These are phyloP conservation scores for Hanseniaspora guilliermondii DNA, from an alignment of 805 yeast genomes.

Conservation along the genomic window DNA sequence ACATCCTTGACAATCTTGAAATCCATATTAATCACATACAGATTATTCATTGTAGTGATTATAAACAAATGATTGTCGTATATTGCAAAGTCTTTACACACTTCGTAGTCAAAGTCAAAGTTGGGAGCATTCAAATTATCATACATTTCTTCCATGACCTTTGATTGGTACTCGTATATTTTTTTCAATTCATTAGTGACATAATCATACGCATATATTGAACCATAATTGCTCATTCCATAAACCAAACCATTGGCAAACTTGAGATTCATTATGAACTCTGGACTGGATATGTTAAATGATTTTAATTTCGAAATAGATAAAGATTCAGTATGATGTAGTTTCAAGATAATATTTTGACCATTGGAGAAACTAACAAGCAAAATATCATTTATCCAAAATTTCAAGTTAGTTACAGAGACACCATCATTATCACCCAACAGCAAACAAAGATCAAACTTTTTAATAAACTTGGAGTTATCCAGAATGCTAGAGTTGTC, in stretches of 20 bases:
- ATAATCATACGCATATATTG: neutral
- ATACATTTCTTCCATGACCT: neutral
- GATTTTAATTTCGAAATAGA: neutral
- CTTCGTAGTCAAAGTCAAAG: neutral
- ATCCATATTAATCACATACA: conserved; percentile 3
- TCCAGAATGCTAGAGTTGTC: neutral
- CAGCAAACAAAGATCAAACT: neutral
- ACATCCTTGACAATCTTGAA: neutral
- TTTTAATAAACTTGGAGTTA: neutral
- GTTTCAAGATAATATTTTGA: neutral
- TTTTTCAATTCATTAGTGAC: neutral
- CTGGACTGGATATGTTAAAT: neutral
- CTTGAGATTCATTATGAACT: neutral
- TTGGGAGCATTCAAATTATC: neutral
- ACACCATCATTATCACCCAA: neutral
- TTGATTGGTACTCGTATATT: neutral
- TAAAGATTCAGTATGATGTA: neutral
- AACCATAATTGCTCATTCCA: neutral
- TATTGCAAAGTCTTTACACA: neutral
- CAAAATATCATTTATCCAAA: conserved; percentile 9
- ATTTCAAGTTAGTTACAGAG: neutral
- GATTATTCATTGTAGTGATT: conserved; percentile 1
- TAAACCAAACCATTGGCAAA: neutral
- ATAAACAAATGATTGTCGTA: neutral
- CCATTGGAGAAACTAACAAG: conserved; percentile 2